Evolutionary conservation across 2,329 filamentous ascomycete genomes (phyloP).

Genomic region (Aspergillus sp.): DNA sequence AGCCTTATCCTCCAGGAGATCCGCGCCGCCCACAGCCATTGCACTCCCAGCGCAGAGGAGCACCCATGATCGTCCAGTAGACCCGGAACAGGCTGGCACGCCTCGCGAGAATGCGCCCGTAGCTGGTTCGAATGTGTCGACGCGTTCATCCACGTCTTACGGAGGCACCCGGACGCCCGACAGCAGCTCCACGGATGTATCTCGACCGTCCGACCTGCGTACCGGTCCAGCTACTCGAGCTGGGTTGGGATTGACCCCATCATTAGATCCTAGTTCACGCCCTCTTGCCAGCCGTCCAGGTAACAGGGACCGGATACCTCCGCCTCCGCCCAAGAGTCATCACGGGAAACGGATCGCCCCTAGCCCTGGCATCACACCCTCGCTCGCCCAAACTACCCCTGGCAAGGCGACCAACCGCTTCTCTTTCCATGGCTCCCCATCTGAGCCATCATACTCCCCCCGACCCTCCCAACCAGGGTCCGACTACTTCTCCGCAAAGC

Average conservation of each 20-base stretch:
- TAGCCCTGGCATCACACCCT: slow-evolving; percentile 31
- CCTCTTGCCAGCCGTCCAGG: slow-evolving; percentile 31
- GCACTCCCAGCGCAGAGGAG: neutral
- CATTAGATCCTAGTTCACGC: slow-evolving; percentile 54
- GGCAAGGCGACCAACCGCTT: slow-evolving; percentile 29
- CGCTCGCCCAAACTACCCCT: slow-evolving; percentile 26
- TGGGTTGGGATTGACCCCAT: slow-evolving; percentile 60
- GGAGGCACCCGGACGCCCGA: slow-evolving; percentile 30
- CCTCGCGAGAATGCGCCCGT: slow-evolving; percentile 3
- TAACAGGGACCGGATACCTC: slow-evolving; percentile 64
- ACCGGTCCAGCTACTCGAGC: slow-evolving; percentile 56
- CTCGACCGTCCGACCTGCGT: slow-evolving; percentile 46
- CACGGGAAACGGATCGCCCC: slow-evolving; percentile 73
- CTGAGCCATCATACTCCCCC: slow-evolving; percentile 24
- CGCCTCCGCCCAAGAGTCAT: slow-evolving; percentile 70
- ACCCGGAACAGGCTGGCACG: neutral
- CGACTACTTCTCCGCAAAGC: slow-evolving; percentile 38
- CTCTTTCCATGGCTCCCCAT: slow-evolving; percentile 28
- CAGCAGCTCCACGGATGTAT: slow-evolving; percentile 52
- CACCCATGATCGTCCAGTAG: neutral
- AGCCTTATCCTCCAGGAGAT: slow-evolving; percentile 15
- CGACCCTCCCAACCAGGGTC: slow-evolving; percentile 57
- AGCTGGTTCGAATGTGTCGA: slow-evolving; percentile 8
- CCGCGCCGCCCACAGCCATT: neutral
- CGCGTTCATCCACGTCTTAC: slow-evolving; percentile 12